Evolutionary conservation across 495 filamentous ascomycete genomes (phyloP).

Genomic region (Bacidia rubella): DNA sequence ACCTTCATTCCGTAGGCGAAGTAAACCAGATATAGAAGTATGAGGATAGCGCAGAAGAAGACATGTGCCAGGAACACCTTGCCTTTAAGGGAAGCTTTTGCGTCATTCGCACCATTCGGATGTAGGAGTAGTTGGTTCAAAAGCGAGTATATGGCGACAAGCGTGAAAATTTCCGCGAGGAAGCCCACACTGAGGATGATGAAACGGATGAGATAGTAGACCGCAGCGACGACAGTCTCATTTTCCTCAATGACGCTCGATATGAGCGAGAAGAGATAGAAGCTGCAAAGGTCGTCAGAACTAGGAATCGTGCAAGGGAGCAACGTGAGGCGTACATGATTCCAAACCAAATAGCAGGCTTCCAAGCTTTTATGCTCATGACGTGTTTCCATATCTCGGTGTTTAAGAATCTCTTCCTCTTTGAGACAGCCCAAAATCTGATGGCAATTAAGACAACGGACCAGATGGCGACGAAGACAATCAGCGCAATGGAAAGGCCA

Average conservation of each 20-base stretch:
- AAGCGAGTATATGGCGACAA: not conserved
- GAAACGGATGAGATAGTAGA: not conserved
- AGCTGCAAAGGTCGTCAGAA: not conserved
- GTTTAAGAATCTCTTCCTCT: not conserved
- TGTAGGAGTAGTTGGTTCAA: conserved; percentile 2
- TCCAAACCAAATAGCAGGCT: not conserved
- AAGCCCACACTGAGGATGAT: not conserved
- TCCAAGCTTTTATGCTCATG: not conserved
- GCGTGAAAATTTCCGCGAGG: conserved; percentile 1
- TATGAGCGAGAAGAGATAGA: not conserved
- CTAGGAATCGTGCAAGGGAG: not conserved
- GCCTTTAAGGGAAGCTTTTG: not conserved
- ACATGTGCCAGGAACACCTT: not conserved
- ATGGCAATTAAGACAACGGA: not conserved
- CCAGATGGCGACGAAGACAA: conserved; percentile 1
- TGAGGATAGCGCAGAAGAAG: not conserved
- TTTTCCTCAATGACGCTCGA: not conserved
- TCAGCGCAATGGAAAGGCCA: not conserved
- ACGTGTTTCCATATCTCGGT: not conserved
- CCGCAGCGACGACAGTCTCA: not conserved
- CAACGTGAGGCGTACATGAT: not conserved
- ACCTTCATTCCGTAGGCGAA: not conserved
- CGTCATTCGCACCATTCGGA: not conserved
- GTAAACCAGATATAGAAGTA: not conserved
- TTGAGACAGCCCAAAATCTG: not conserved